Percentiles rank a stretch among this genome's conserved stretches.
Evolutionary conservation across 495 filamentous ascomycete species (phyloP).

Genomic region (Podospora australis): DNA sequence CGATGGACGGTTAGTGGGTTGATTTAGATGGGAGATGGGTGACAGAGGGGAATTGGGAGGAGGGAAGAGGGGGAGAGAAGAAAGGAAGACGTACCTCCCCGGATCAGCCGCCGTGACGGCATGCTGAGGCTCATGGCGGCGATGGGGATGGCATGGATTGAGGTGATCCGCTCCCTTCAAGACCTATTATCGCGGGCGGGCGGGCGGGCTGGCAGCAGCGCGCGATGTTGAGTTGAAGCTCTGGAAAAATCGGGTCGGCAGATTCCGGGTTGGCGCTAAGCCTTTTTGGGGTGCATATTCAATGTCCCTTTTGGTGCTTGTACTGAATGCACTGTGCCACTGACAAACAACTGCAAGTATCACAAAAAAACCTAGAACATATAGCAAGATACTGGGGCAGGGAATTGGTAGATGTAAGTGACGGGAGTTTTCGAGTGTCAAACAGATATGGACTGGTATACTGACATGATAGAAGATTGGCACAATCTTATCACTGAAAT

Average conservation of each 20-base stretch:
- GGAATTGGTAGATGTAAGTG: too few species aligned
- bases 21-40: neutral
- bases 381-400: too few species aligned
- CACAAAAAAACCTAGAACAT: too few species aligned
- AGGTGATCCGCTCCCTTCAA: neutral
- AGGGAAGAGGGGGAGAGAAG: slow-evolving; percentile 2
- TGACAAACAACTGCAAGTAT: too few species aligned
- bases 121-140: slow-evolving; percentile 40
- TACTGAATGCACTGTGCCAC: too few species aligned
- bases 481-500: too few species aligned
- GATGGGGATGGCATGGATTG: slow-evolving; percentile 20
- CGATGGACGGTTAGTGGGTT: neutral
- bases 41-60: neutral
- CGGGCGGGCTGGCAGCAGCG: neutral
- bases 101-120: slow-evolving; percentile 36
- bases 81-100: slow-evolving; percentile 28
- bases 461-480: too few species aligned
- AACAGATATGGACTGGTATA: too few species aligned
- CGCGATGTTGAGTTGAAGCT: neutral
- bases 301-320: too few species aligned
- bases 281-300: slow-evolving; percentile 4
- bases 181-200: neutral
- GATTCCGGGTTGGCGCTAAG: slow-evolving; percentile 14
- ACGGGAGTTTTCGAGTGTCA: too few species aligned
- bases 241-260: slow-evolving; percentile 24